A percentile compares a stretch with the other conserved stretches of the same genome.
phyloP scores from a whole-genome alignment of 768 basidiomycete species.

The Auriscalpium orientale region DNA sequence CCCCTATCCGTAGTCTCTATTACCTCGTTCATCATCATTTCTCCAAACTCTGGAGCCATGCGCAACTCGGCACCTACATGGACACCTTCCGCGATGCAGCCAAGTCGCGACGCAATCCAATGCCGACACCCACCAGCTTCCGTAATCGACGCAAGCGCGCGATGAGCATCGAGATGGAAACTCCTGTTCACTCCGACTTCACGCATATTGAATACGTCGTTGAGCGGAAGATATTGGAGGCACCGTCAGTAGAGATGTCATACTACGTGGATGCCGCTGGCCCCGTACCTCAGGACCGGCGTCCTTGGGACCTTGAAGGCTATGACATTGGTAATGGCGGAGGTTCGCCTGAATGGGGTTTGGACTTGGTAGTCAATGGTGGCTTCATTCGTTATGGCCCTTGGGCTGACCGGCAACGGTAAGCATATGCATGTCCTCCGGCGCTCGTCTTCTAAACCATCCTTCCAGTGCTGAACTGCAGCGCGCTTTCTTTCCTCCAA shows the following conservation, averaged over 20 bases:
- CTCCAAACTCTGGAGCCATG: conserved; percentile 11
- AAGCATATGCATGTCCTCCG: conserved; percentile 5
- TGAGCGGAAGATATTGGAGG: conserved; percentile 75
- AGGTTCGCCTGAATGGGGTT: conserved; percentile 86
- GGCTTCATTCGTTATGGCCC: conserved; percentile 84
- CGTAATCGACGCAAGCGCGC: conserved; percentile 19
- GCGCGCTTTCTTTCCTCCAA: conserved; percentile 72
- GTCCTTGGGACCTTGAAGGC: conserved; percentile 20
- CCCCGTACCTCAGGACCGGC: conserved; percentile 43
- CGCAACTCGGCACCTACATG: conserved; percentile 2
- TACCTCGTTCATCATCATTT: conserved; percentile 9
- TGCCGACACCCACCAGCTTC: neutral
- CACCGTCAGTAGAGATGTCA: conserved; percentile 66
- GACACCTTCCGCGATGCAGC: neutral
- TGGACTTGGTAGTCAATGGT: conserved; percentile 74
- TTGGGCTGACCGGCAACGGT: conserved; percentile 95
- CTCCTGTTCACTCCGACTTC: conserved; percentile 49
- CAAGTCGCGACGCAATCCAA: neutral
- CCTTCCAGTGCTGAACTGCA: conserved; percentile 51
- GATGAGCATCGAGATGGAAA: conserved; percentile 43
- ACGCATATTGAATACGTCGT: conserved; percentile 75
- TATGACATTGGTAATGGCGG: conserved; percentile 83
- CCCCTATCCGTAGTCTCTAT: conserved; percentile 5
- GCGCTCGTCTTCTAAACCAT: neutral
- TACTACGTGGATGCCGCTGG: conserved; percentile 88